phyloP scores from a whole-genome alignment of 441 rosid species.

The Populus tomentosa region DNA sequence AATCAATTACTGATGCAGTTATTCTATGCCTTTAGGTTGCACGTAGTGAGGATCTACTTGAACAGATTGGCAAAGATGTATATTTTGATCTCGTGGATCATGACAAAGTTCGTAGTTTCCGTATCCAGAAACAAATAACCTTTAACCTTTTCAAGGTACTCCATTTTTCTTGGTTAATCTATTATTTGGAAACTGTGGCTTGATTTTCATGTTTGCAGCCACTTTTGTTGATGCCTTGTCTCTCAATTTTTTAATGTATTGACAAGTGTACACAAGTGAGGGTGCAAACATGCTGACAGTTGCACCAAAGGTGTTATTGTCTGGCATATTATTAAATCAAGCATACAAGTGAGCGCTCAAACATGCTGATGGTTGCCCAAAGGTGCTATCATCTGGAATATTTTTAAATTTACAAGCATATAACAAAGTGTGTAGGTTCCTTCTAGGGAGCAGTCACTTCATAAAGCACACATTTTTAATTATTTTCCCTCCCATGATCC shows the following conservation, averaged over 20 bases:
- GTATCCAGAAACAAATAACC: conserved; percentile 76
- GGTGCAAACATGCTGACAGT: no score
- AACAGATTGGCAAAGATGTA: conserved; percentile 81
- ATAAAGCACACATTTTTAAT: neutral
- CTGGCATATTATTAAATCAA: no score
- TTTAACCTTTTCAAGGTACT: conserved; percentile 76
- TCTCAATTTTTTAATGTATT: no score
- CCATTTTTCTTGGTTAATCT: neutral
- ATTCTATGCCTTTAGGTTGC: conserved; percentile 57
- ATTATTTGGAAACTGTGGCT: neutral
- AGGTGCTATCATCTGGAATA: no score
- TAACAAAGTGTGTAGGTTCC: neutral
- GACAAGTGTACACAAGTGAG: no score
- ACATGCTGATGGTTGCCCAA: no score
- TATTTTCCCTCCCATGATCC: no score
- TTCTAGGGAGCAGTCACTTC: neutral
- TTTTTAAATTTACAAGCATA: no score
- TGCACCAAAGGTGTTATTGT: no score
- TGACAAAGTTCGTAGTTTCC: conserved; percentile 79
- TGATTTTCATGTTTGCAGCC: neutral
- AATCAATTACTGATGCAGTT: conserved; percentile 10
- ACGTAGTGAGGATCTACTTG: conserved; percentile 65
- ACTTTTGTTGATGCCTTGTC: neutral
- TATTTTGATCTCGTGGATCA: conserved; percentile 96
- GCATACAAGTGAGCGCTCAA: no score